These are phyloP conservation scores for Paspalum notatum DNA, from an alignment of 176 grass and related monocot genomes.

Conservation along the genomic window DNA sequence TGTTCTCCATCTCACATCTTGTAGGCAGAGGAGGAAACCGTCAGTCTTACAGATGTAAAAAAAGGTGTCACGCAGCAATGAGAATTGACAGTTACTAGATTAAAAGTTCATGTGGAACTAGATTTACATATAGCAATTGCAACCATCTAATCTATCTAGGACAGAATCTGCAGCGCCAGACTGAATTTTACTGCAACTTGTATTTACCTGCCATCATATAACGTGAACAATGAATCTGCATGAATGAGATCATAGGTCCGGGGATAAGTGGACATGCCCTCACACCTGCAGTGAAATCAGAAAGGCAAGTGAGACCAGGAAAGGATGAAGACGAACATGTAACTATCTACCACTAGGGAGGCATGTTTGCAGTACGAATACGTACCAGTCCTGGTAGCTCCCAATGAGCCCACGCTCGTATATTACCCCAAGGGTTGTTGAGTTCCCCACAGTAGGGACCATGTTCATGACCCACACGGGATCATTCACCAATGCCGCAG, in stretches of 20 bases:
- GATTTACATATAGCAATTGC: neutral
- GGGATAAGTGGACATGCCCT: constrained; percentile 94
- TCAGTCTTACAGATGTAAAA: neutral
- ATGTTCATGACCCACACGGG: constrained; percentile 97
- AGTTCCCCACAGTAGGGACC: constrained; percentile 64
- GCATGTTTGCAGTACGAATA: constrained; percentile 22
- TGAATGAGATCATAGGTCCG: constrained; percentile 96
- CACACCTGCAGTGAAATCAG: constrained; percentile 67
- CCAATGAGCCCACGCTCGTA: constrained; percentile 93
- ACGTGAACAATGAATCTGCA: constrained; percentile 70
- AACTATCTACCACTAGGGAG: neutral
- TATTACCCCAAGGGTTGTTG: constrained; percentile 80
- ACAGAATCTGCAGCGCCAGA: neutral
- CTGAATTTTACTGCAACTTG: neutral
- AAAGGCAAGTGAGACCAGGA: constrained; percentile 34
- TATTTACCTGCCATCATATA: constrained; percentile 81
- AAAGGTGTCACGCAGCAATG: neutral
- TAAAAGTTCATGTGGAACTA: neutral
- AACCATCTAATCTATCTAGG: neutral
- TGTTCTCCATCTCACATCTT: constrained; percentile 82
- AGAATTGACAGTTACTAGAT: neutral
- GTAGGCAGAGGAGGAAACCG: neutral
- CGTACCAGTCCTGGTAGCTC: constrained; percentile 95
- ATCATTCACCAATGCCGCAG: constrained; percentile 66
- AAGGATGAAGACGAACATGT: neutral